Evolutionary conservation across 2,329 filamentous ascomycete species (phyloP).

Genomic region (Ophiostoma triangulosporum): DNA sequence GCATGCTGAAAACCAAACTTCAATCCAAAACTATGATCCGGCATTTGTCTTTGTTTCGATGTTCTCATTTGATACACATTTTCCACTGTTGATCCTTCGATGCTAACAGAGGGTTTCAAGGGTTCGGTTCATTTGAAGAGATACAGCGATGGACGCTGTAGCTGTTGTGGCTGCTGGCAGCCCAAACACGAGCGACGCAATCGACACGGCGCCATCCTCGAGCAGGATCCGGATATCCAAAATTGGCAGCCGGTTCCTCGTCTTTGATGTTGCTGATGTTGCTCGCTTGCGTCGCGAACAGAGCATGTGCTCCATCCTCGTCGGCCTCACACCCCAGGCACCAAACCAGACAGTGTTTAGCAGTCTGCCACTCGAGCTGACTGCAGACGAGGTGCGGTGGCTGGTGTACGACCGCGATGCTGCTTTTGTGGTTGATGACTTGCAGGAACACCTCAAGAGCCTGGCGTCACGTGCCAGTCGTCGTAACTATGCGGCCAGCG

Average conservation of each 20-base stretch:
- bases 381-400: slow-evolving; percentile 76
- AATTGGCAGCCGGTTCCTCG: slow-evolving; percentile 67
- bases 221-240: slow-evolving; percentile 66
- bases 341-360: slow-evolving; percentile 93
- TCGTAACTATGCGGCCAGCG: slow-evolving; percentile 47
- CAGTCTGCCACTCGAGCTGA: slow-evolving; percentile 75
- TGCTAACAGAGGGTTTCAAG: no score
- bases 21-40: slow-evolving; percentile 9
- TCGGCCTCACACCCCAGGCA: slow-evolving; percentile 79
- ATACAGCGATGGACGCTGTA: neutral
- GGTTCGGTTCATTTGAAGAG: neutral
- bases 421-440: slow-evolving; percentile 76
- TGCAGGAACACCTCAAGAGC: slow-evolving; percentile 46
- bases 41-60: slow-evolving; percentile 18
- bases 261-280: slow-evolving; percentile 77
- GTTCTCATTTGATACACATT: neutral
- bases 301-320: slow-evolving; percentile 73
- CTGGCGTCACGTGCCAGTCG: slow-evolving; percentile 43
- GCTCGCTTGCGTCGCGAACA: slow-evolving; percentile 65
- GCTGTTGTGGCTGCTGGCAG: neutral
- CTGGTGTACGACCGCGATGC: slow-evolving; percentile 66
- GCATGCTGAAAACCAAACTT: slow-evolving; percentile 24
- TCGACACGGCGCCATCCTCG: neutral
- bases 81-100: neutral
- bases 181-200: slow-evolving; percentile 4